Percentiles rank a stretch among this genome's conserved stretches.
These are phyloP conservation scores for Gillenia trifoliata DNA, from an alignment of 306 rosid genomes.

Conservation along the genomic window DNA sequence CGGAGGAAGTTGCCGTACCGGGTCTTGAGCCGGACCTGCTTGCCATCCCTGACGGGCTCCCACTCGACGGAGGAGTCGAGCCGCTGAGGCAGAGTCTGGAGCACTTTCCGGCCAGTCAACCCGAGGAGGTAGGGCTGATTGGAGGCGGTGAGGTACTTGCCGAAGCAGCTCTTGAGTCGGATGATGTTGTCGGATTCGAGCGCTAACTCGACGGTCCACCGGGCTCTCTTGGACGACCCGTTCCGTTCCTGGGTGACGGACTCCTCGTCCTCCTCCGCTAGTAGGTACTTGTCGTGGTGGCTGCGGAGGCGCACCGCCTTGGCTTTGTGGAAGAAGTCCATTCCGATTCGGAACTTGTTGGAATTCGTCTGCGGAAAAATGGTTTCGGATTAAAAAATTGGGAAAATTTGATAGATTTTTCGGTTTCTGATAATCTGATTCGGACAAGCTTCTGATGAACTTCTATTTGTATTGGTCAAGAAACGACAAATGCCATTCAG, in stretches of 20 bases:
- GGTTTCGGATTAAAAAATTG: too few species aligned
- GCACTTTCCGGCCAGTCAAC: constrained; percentile 77
- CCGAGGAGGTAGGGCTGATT: constrained; percentile 64
- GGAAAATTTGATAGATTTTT: neutral
- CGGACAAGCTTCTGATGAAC: neutral
- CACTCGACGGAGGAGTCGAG: constrained; percentile 83
- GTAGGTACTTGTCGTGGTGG: constrained; percentile 68
- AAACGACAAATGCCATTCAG: neutral
- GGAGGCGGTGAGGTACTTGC: constrained; percentile 79
- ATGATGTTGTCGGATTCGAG: constrained; percentile 46
- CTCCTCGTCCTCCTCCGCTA: constrained; percentile 85
- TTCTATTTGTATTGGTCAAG: neutral
- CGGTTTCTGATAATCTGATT: neutral
- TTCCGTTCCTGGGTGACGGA: constrained; percentile 59
- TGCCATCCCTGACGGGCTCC: constrained; percentile 71
- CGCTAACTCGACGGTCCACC: constrained; percentile 63
- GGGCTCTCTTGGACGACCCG: constrained; percentile 61
- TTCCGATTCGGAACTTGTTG: constrained; percentile 40
- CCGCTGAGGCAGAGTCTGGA: constrained; percentile 50
- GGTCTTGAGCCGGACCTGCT: constrained; percentile 57
- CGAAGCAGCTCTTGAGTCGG: constrained; percentile 79
- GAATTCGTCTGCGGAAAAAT: constrained; percentile 12
- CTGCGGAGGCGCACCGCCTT: constrained; percentile 79
- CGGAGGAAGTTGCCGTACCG: constrained; percentile 74
- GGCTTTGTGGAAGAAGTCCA: constrained; percentile 70